These are phyloP conservation scores for Ceratobasidium sp. DNA, from an alignment of 1,284 basidiomycete species.

Conservation along the genomic window DNA sequence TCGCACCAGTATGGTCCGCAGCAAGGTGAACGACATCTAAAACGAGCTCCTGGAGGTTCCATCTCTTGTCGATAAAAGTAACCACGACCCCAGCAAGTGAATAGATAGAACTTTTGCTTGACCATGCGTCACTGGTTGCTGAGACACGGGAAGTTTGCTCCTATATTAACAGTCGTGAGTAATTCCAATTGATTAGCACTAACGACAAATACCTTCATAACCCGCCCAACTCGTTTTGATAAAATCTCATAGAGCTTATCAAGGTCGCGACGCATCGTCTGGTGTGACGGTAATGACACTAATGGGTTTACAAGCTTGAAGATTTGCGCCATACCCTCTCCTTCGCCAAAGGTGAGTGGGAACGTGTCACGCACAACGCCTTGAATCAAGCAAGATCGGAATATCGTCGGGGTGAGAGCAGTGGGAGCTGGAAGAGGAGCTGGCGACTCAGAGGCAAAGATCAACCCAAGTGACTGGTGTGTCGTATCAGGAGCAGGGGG, in stretches of 20 bases:
- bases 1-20: conserved; percentile 1
- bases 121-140: conserved; percentile 18
- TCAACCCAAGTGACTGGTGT: not conserved
- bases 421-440: not conserved
- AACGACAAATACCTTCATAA: not conserved
- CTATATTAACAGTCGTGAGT: not conserved
- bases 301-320: conserved; percentile 1
- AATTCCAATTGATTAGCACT: not conserved
- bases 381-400: conserved; percentile 6
- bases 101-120: conserved; percentile 25
- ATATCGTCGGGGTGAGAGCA: not conserved
- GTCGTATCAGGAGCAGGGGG: not conserved
- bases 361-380: conserved; percentile 6
- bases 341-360: conserved; percentile 18
- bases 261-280: conserved; percentile 14
- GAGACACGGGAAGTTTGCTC: conserved; percentile 2
- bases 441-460: not conserved
- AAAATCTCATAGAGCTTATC: conserved; percentile 15
- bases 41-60: conserved; percentile 16
- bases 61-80: conserved; percentile 17
- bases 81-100: conserved; percentile 14
- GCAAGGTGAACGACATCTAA: conserved; percentile 19
- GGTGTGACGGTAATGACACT: not conserved
- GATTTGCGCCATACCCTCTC: conserved; percentile 6
- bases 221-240: not conserved